Base-by-base conservation (phyloP, 306 rosid genomes). In the Dalbergia oliveri region DNA sequence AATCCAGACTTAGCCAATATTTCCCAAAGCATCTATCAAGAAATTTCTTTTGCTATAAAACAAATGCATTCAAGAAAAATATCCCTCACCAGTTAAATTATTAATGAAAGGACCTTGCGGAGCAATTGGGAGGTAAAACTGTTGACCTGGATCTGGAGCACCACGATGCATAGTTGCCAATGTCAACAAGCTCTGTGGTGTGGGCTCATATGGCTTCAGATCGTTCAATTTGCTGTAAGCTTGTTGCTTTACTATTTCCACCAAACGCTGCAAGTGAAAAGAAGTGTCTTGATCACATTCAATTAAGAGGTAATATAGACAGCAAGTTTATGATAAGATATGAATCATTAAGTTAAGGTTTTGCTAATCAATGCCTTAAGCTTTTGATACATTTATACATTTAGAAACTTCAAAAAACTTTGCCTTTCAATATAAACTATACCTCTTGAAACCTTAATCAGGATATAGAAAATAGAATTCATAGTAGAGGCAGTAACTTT, bases 81-180 rank as follows among this genome's bases (percentile, higher is more conserved):
- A 43, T 45, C 18, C 11, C 6, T 67, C 57, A 54, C 39, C 73
- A 6, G 33, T 19, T 5, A 43, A 66, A 41, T 41, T 66, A 9
- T 33, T 11, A 41, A 43, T 18, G 59, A 69, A 69, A 5, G 21
- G 39, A 92, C 95, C 91, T 85, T 84, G 85, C 11, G 21, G 75
- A 35, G 43, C 2, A 78, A 70, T 8, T 31, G 74, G 65, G 15
- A 62, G 18, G 4, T 13, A 71, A 35, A 76, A 21, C 4, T 18
- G 85, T 16, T 49, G 50, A 56, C 23, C 82, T 9, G 51, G 78
- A 61, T 47, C 63, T 74, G 58, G 62, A 47, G n/a, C 62, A 62
- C 8, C 39, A 19, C 31, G 31, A 26, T 69, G 78, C 8, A 31
- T 69, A 68, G 54, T 14, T 67, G 64, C 10, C 10, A 41, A 15